Conservation (phyloP, 306 rosid genomes). For the Dryas alaskensis region DNA sequence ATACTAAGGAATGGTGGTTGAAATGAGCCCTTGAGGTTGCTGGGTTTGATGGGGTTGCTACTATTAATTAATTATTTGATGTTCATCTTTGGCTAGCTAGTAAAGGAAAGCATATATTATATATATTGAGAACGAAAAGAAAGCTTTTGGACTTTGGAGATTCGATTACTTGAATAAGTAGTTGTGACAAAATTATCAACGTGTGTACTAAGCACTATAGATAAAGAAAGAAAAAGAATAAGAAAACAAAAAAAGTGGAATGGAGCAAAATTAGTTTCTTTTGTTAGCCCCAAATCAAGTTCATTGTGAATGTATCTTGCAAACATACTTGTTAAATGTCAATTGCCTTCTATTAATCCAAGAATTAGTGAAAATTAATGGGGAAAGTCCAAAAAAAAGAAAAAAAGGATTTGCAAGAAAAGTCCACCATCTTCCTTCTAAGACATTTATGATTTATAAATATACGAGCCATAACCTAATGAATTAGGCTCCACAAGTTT, state of each 20-base stretch:
- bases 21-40: not conserved
- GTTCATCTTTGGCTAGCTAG: not conserved
- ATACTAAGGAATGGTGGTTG: conserved; percentile 27
- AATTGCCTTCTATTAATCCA: not conserved
- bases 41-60: not conserved
- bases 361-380: not conserved
- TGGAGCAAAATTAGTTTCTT: not conserved
- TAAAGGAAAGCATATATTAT: not conserved
- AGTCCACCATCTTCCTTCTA: too few relatives aligned
- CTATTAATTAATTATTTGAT: not conserved
- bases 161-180: conserved; percentile 5
- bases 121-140: not conserved
- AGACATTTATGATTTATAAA: too few relatives aligned
- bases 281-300: not conserved
- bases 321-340: not conserved
- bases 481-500: too few relatives aligned
- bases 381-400: not conserved
- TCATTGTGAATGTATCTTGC: not conserved
- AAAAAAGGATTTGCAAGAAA: not conserved
- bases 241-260: not conserved
- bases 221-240: not conserved
- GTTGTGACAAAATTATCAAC: not conserved
- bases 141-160: not conserved
- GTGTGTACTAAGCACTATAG: too few relatives aligned
- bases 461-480: too few relatives aligned